Conservation (phyloP, 768 basidiomycete species). For the Macrolepiota fuliginosa region DNA sequence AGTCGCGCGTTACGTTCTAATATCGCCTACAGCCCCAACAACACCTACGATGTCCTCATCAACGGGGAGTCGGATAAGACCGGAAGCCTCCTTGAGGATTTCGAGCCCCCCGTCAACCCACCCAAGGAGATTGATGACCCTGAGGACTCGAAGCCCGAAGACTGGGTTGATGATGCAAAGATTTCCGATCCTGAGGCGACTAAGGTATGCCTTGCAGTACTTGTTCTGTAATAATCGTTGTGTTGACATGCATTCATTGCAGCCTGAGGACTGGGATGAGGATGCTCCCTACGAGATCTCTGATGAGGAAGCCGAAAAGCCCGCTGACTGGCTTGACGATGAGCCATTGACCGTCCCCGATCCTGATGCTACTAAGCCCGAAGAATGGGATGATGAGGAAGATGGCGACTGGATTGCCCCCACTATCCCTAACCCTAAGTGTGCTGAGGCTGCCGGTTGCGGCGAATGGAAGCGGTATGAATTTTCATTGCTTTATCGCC, state of each 20-base stretch:
- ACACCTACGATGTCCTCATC: conserved; percentile 89
- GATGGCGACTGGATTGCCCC: conserved; percentile 99
- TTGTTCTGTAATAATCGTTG: background rate
- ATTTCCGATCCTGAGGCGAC: conserved; percentile 83
- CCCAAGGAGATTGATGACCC: conserved; percentile 91
- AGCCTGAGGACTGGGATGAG: conserved; percentile 98
- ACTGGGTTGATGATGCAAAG: conserved; percentile 90
- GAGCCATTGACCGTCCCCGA: conserved; percentile 82
- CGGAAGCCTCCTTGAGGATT: conserved; percentile 90
- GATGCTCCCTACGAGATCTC: conserved; percentile 89
- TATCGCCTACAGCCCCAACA: conserved; percentile 64
- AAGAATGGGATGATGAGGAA: conserved; percentile 99
- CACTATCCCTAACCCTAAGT: conserved; percentile 85
- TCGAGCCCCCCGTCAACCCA: conserved; percentile 92
- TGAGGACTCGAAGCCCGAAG: conserved; percentile 82
- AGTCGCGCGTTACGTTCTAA: background rate
- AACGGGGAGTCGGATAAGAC: conserved; percentile 80
- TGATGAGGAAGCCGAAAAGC: conserved; percentile 86
- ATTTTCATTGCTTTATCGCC: background rate
- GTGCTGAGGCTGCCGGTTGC: conserved; percentile 87
- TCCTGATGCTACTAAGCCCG: conserved; percentile 92
- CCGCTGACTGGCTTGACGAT: conserved; percentile 94
- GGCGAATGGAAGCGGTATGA: conserved; percentile 87
- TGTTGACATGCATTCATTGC: conserved; percentile 4
- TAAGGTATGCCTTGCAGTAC: conserved; percentile 51